Percentiles rank a stretch among this genome's conserved stretches.
Conservation (phyloP, 1,139 yeast genomes). For the Suhomyces panamericanus region DNA sequence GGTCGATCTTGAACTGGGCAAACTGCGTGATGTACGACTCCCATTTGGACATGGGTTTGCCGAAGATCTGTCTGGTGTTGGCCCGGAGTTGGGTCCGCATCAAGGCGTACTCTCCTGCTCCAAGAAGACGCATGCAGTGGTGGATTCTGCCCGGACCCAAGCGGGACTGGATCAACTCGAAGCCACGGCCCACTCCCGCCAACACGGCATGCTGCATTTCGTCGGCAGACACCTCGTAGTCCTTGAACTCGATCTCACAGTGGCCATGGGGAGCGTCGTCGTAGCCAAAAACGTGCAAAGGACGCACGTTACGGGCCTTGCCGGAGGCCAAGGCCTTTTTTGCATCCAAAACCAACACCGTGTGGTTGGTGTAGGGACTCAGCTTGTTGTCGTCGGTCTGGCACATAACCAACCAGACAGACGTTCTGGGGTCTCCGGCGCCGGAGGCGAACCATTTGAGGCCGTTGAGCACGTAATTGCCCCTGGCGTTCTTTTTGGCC, state of each 20-base stretch:
- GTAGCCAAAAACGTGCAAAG: slow-evolving; percentile 59
- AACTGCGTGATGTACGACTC: slow-evolving; percentile 53
- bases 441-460: slow-evolving; percentile 78
- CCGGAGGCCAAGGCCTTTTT: slow-evolving; percentile 55
- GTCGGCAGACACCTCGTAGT: slow-evolving; percentile 49
- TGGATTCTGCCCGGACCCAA: slow-evolving; percentile 75
- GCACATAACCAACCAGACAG: slow-evolving; percentile 69
- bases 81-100: slow-evolving; percentile 56
- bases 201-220: slow-evolving; percentile 42
- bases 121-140: slow-evolving; percentile 72
- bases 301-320: slow-evolving; percentile 51
- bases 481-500: slow-evolving; percentile 45
- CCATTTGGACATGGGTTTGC: slow-evolving; percentile 52
- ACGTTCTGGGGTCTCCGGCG: slow-evolving; percentile 69
- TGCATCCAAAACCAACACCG: slow-evolving; percentile 60
- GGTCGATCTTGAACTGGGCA: slow-evolving; percentile 60
- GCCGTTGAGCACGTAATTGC: slow-evolving; percentile 60
- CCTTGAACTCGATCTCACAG: slow-evolving; percentile 57
- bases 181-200: slow-evolving; percentile 60
- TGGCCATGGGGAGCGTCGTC: slow-evolving; percentile 81
- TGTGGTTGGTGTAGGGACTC: slow-evolving; percentile 52
- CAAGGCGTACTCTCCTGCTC: slow-evolving; percentile 65
- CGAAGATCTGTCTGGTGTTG: slow-evolving; percentile 55
- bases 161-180: slow-evolving; percentile 67
- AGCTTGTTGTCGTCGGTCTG: slow-evolving; percentile 45